A percentile compares a stretch with the other conserved stretches of the same genome.
phyloP scores from a whole-genome alignment of 108 stramenopile genomes.

The Ochromonas danica region DNA sequence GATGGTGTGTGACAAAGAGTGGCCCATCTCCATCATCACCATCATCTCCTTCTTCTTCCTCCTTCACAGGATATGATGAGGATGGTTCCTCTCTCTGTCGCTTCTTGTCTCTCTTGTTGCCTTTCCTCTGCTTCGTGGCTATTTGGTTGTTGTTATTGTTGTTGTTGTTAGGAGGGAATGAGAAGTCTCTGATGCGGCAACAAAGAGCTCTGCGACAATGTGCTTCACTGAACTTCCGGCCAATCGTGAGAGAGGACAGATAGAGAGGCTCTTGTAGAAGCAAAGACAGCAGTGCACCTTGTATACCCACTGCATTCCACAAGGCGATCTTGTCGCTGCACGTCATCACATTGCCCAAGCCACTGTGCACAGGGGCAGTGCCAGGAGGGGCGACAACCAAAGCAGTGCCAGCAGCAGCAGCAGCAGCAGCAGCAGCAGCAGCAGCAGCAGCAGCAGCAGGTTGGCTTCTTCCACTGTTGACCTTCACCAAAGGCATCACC shows the following conservation, averaged over 20 bases:
- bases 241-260: background rate
- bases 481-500: slow-evolving; percentile 3
- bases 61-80: background rate
- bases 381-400: background rate
- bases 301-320: slow-evolving; percentile 30
- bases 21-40: too few species aligned
- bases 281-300: slow-evolving; percentile 2
- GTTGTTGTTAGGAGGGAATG: too few species aligned
- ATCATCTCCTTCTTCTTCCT: too few species aligned
- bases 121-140: background rate
- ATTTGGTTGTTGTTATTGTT: background rate
- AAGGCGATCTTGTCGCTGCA: slow-evolving; percentile 26
- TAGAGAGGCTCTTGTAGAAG: background rate
- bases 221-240: slow-evolving; percentile 20
- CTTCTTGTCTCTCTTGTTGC: background rate
- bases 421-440: background rate
- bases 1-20: too few species aligned
- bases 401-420: too few species aligned
- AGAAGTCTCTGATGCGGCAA: background rate
- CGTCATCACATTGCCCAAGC: background rate
- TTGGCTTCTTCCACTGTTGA: background rate
- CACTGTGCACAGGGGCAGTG: background rate
- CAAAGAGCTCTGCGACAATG: slow-evolving; percentile 15
- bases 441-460: background rate
- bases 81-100: background rate